phyloP scores from a whole-genome alignment of 108 stramenopile genomes.

The Ochromonas danica region DNA sequence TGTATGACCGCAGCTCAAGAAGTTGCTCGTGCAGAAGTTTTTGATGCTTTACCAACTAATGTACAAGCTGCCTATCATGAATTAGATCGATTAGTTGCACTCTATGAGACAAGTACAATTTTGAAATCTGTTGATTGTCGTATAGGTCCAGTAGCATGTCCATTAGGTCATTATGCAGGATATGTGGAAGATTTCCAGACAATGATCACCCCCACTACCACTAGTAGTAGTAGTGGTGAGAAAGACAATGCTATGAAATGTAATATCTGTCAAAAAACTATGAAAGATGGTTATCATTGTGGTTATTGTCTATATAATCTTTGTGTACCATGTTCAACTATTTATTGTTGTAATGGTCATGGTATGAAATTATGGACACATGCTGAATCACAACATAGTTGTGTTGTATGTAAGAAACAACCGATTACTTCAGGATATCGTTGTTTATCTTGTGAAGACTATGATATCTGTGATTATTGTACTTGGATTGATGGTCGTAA shows the following conservation, averaged over 20 bases:
- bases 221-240: not conserved
- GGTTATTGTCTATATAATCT: slow-evolving; percentile 1
- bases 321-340: slow-evolving; percentile 20
- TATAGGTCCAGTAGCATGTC: slow-evolving; percentile 10
- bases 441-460: not conserved
- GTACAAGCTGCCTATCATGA: not conserved
- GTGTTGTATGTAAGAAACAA: not conserved
- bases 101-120: slow-evolving; percentile 7
- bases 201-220: not conserved
- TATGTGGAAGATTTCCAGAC: slow-evolving; percentile 4
- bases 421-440: slow-evolving; percentile 19
- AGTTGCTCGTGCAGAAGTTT: not conserved
- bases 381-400: slow-evolving; percentile 28
- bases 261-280: not conserved
- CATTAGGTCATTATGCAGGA: slow-evolving; percentile 19
- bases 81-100: not conserved
- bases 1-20: slow-evolving; percentile 1
- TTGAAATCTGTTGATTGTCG: slow-evolving; percentile 17
- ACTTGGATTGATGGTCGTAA: not conserved
- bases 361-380: slow-evolving; percentile 8
- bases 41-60: not conserved
- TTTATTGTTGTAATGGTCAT: slow-evolving; percentile 30
- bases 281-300: slow-evolving; percentile 15
- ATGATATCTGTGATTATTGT: slow-evolving; percentile 22
- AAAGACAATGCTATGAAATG: not conserved